Base-by-base conservation (phyloP, 306 rosid genomes). In the cucumber (Cucumis sativus) region DNA sequence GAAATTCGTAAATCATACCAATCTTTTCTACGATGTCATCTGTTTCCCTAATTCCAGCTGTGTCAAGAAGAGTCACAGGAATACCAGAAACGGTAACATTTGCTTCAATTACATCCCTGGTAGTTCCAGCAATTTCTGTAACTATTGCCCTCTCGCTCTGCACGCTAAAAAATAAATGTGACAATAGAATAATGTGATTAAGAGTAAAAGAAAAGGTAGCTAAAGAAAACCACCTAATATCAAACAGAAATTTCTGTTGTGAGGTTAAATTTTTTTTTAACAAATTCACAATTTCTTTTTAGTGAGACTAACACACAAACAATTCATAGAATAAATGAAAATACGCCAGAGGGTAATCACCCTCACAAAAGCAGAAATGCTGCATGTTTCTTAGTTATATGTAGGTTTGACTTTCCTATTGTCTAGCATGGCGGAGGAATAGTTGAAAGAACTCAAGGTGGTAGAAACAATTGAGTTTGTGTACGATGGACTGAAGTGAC, bases 81-180 rank as follows among this genome's bases (percentile, higher is more conserved):
- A 95, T 90, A 52, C 98, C 98, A 64, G 79, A 67, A 81, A 95
- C 81, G 37, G 85, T 87, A 52, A 95, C 86, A 84, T 89, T 86
- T 47, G 96, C 98, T 87, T 95, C 98, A 81, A 95, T 85, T 79
- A 95, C 97, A 81, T 92, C 98, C 55, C 98, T 90, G 78, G 98
- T 95, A 64, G 98, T 95, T 80, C 98, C 98, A 84, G 98, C 97
- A 88, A 95, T 81, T 85, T 92, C 93, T 62, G 98, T 95, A 84
- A 95, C 98, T 84, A 95, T 95, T 45, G 98, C 98, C 82, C 97
- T 95, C 83, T 95, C 97, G 87, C 97, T 92, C 98, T 95, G 98
- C 89, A 87, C 86, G 88, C 98, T 92, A 95, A 88, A 82, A 79
- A 79, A 35, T 33, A 81, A 82, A 84, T 37, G 75, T 37, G 79